phyloP scores from a whole-genome alignment of 75 land plant species.

The Isoetes taiwanensis region DNA sequence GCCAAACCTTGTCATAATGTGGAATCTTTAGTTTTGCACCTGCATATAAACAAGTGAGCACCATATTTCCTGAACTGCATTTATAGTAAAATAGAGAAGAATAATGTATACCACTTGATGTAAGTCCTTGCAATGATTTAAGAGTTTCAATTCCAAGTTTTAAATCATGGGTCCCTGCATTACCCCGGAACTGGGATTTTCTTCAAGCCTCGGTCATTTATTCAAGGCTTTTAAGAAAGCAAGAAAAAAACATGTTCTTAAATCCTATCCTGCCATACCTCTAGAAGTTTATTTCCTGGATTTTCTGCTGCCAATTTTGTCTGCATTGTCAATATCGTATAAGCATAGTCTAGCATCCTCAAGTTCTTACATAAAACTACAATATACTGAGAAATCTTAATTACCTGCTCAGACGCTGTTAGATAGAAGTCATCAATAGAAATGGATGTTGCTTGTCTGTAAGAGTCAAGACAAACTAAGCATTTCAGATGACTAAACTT shows the following conservation, averaged over 20 bases:
- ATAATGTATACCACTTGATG: slow-evolving; percentile 43
- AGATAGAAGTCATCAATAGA: slow-evolving; percentile 97
- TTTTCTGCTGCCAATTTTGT: slow-evolving; percentile 50
- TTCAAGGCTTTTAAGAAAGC: background rate
- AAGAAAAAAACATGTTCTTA: background rate
- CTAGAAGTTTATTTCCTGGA: slow-evolving; percentile 65
- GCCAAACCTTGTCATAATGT: slow-evolving; percentile 70
- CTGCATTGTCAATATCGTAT: slow-evolving; percentile 16
- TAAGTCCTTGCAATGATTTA: slow-evolving; percentile 36
- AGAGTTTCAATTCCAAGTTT: slow-evolving; percentile 56
- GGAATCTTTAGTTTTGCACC: slow-evolving; percentile 69
- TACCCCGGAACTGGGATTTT: slow-evolving; percentile 63
- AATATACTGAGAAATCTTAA: background rate
- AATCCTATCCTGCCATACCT: slow-evolving; percentile 29
- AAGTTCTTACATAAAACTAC: background rate
- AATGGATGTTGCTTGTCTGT: slow-evolving; percentile 58
- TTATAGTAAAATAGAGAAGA: background rate
- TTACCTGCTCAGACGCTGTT: slow-evolving; percentile 81
- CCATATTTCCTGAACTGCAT: background rate
- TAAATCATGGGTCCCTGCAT: slow-evolving; percentile 97
- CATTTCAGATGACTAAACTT: background rate
- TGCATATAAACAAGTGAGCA: slow-evolving; percentile 12
- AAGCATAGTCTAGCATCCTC: background rate
- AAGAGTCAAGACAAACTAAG: background rate
- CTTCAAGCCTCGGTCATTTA: background rate